Evolutionary conservation across 2,329 filamentous ascomycete genomes (phyloP).

Genomic region (Mycocentrospora acerina): DNA sequence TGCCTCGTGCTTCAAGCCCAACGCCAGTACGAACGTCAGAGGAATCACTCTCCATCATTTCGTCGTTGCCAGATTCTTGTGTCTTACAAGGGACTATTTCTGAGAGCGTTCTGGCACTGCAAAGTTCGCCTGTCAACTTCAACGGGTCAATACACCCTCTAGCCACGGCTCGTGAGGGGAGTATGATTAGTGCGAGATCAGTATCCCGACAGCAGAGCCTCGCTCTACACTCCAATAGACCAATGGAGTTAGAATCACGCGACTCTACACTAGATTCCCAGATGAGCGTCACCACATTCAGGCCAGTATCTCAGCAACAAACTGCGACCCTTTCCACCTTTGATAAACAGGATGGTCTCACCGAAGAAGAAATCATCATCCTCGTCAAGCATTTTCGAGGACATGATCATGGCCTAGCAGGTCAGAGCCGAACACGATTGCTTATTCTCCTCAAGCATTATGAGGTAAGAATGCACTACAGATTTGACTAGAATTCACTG

Average conservation of each 20-base stretch:
- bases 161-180: too few species aligned
- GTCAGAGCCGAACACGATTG: not conserved
- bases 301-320: not conserved
- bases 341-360: not conserved
- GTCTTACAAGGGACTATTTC: too few species aligned
- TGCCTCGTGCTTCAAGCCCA: slow-evolving; percentile 22
- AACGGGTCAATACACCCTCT: too few species aligned
- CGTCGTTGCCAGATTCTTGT: too few species aligned
- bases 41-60: not conserved
- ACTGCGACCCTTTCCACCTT: too few species aligned
- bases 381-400: not conserved
- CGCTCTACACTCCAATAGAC: too few species aligned
- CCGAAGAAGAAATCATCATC: not conserved
- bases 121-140: not conserved
- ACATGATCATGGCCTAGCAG: not conserved
- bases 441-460: slow-evolving; percentile 1
- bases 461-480: not conserved
- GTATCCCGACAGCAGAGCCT: too few species aligned
- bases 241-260: not conserved
- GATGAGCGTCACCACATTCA: not conserved
- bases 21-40: not conserved
- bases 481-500: not conserved
- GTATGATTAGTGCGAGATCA: too few species aligned
- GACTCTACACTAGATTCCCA: not conserved
- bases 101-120: too few species aligned